A percentile compares a stretch with the other conserved stretches of the same genome.
phyloP scores from a whole-genome alignment of 306 rosid genomes.

The Dalbergia oliveri region DNA sequence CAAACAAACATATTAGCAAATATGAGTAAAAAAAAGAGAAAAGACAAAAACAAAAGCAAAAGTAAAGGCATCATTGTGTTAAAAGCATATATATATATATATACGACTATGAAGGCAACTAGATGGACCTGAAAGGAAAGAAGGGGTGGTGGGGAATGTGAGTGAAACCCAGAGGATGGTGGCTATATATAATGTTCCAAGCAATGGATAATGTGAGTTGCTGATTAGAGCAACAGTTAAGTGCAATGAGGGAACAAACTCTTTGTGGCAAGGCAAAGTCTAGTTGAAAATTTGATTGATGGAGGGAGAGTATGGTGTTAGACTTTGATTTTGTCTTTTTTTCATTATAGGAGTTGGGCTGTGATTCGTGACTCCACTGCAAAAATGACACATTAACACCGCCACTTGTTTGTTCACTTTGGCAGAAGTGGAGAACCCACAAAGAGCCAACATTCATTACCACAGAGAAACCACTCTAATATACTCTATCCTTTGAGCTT shows the following conservation, averaged over 20 bases:
- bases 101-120: no score
- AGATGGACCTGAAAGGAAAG: constrained; percentile 42
- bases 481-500: neutral
- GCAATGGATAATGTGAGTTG: neutral
- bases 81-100: neutral
- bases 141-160: constrained; percentile 34
- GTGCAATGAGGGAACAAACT: neutral
- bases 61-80: neutral
- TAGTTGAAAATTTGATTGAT: neutral
- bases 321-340: neutral
- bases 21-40: neutral
- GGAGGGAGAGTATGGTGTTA: neutral
- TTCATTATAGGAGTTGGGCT: neutral
- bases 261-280: neutral
- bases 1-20: constrained; percentile 5
- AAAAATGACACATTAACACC: neutral
- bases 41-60: no score
- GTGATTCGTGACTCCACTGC: neutral
- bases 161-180: constrained; percentile 27
- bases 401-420: neutral
- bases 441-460: neutral
- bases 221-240: constrained; percentile 45
- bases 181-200: constrained; percentile 23
- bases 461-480: neutral
- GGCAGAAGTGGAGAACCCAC: neutral